A percentile compares a stretch with the other conserved stretches of the same genome.
Evolutionary conservation across 2,329 filamentous ascomycete genomes (phyloP).

Genomic region (Scortechinia acanthostroma): DNA sequence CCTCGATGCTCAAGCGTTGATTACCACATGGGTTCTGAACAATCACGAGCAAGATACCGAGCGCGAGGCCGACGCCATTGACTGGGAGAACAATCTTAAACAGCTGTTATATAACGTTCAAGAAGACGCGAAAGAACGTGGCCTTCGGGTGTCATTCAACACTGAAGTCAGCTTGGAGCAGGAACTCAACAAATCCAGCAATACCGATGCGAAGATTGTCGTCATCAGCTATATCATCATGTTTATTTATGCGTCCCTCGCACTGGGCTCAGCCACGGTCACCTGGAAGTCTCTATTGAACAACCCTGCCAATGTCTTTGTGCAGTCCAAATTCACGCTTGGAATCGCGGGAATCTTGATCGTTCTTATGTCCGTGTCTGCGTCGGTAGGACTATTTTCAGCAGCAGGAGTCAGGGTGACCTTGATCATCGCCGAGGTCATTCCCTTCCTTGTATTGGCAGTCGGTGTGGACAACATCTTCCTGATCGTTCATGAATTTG

Average conservation of each 20-base stretch:
- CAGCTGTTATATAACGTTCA: slow-evolving; percentile 71
- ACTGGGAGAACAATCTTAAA: slow-evolving; percentile 80
- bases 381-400: slow-evolving; percentile 90
- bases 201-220: slow-evolving; percentile 95
- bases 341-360: slow-evolving; percentile 93
- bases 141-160: slow-evolving; percentile 83
- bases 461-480: slow-evolving; percentile 99
- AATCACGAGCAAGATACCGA: slow-evolving; percentile 72
- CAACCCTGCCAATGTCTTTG: slow-evolving; percentile 77
- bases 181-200: slow-evolving; percentile 95
- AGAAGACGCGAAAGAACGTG: slow-evolving; percentile 68
- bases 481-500: slow-evolving; percentile 95
- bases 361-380: slow-evolving; percentile 92
- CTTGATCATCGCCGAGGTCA: slow-evolving; percentile 95
- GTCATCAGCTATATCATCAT: slow-evolving; percentile 96
- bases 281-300: slow-evolving; percentile 70
- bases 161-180: slow-evolving; percentile 92
- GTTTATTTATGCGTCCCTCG: slow-evolving; percentile 94
- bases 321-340: slow-evolving; percentile 93
- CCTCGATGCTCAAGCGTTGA: slow-evolving; percentile 69
- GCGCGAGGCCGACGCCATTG: slow-evolving; percentile 68
- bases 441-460: slow-evolving; percentile 91
- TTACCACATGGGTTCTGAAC: slow-evolving; percentile 90
- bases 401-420: slow-evolving; percentile 88
- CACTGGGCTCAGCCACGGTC: slow-evolving; percentile 80